phyloP scores from a whole-genome alignment of 805 yeast genomes.

The Yarrowia sp. region DNA sequence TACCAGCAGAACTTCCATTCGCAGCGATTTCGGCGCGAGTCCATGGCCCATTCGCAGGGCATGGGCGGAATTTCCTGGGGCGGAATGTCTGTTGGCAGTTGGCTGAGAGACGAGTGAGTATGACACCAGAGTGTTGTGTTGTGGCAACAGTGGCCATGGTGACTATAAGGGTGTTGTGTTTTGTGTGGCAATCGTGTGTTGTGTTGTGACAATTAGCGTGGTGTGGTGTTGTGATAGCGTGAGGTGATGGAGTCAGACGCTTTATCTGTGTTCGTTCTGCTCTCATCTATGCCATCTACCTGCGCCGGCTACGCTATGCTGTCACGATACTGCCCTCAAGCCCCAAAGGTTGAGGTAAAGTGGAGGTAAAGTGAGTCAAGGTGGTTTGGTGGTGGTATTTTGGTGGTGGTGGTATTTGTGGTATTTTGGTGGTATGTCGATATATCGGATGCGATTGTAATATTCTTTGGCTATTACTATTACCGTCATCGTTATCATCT shows the following conservation, averaged over 20 bases:
- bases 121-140: not conserved
- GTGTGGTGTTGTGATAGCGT: no score
- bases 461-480: no score
- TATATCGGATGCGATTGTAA: no score
- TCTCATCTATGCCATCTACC: no score
- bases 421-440: no score
- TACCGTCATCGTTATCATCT: no score
- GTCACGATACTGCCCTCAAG: not conserved
- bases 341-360: no score
- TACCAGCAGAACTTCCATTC: constrained; percentile 37
- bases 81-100: constrained; percentile 86
- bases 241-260: not conserved
- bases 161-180: not conserved
- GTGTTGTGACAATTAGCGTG: no score
- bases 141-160: not conserved
- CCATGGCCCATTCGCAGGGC: constrained; percentile 93
- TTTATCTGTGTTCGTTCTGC: no score
- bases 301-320: not conserved
- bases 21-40: constrained; percentile 70
- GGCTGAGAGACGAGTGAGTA: constrained; percentile 81
- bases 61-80: constrained; percentile 99
- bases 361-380: no score
- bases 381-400: no score
- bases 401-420: no score
- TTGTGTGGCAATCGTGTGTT: not conserved